Base-by-base conservation (phyloP, 257 asterid genomes). In the Scutellaria galericulata region DNA sequence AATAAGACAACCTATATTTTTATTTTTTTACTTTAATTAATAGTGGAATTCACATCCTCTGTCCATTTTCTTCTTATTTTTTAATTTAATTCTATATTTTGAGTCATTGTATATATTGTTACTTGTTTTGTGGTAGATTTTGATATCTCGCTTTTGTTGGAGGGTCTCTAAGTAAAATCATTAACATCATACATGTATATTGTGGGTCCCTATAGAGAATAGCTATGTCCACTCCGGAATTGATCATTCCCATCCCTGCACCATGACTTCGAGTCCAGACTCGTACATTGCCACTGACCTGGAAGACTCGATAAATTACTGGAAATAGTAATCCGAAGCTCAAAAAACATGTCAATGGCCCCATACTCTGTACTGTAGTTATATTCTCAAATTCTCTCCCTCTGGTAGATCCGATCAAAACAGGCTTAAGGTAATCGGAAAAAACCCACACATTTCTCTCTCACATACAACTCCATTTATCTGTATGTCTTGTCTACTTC, bases 371-470 rank as follows among this genome's bases (percentile, higher is more conserved):
- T 13, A 60, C 41, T 64, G 56, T 44, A 55, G 6, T 41, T 37
- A 31, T 39, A 35, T 31, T 31, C 62, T 45, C 63, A 50, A 60
- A 12, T 31, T 54, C 48, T 74, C 71, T 61, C 42, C 46, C 71
- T 58, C 37, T 57, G 55, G 70, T 61, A 74, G 86, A 83, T 81
- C 88, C 81, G 73, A 72, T 60, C 82, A 64, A 39, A 40, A 50
- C 61, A 50, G 50, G 45, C 50, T 48, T 61, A 64, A 73, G 83
- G 79, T 75, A 42, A 74, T 37, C n/a, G 9, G n/a, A n/a, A 60
- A n/a, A 46, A 53, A 14, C 24, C 54, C 20, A 14, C 13, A 59
- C 52, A 46, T 9, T 39, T 41, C 40, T 20, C 68, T 57, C 12
- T 12, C 56, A 22, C 44, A 24, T 52, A 12, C 72, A 11, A 13